Evolutionary conservation across 1,139 yeast genomes (phyloP).

Genomic region (Candida sp.): DNA sequence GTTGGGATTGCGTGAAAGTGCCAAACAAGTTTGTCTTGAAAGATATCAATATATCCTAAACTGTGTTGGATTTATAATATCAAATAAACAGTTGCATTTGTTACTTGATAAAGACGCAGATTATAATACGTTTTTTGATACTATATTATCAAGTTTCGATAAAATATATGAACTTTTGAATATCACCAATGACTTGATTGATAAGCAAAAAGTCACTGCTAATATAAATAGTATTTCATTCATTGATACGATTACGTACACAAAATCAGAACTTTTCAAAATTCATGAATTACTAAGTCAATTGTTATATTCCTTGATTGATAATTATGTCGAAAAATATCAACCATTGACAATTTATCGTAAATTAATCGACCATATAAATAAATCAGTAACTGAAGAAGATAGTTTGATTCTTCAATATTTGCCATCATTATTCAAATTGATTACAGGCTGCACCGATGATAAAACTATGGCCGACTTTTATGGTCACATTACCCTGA

Average conservation of each 20-base stretch:
- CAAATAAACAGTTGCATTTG: constrained; percentile 24
- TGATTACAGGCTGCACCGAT: constrained; percentile 26
- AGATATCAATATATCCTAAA: constrained; percentile 72
- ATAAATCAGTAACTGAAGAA: constrained; percentile 46
- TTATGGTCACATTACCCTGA: constrained; percentile 19
- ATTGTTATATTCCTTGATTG: constrained; percentile 50
- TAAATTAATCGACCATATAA: constrained; percentile 26
- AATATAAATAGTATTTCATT: constrained; percentile 44
- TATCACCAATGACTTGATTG: constrained; percentile 59
- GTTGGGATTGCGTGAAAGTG: constrained; percentile 58
- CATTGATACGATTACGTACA: constrained; percentile 51
- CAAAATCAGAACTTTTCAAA: constrained; percentile 57
- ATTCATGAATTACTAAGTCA: constrained; percentile 76
- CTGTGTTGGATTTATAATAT: constrained; percentile 56
- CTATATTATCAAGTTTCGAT: constrained; percentile 51
- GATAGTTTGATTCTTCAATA: constrained; percentile 63
- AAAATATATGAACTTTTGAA: constrained; percentile 53
- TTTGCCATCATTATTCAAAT: constrained; percentile 57
- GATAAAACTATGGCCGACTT: constrained; percentile 24
- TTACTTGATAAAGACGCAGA: constrained; percentile 14
- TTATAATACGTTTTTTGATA: constrained; percentile 24
- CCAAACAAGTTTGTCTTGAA: constrained; percentile 65
- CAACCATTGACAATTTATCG: constrained; percentile 32
- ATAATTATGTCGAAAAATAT: constrained; percentile 28
- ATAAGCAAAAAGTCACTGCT: constrained; percentile 53